A percentile compares a stretch with the other conserved stretches of the same genome.
Evolutionary conservation across 2,329 filamentous ascomycete genomes (phyloP).

Genomic region (Thelonectria blattea): DNA sequence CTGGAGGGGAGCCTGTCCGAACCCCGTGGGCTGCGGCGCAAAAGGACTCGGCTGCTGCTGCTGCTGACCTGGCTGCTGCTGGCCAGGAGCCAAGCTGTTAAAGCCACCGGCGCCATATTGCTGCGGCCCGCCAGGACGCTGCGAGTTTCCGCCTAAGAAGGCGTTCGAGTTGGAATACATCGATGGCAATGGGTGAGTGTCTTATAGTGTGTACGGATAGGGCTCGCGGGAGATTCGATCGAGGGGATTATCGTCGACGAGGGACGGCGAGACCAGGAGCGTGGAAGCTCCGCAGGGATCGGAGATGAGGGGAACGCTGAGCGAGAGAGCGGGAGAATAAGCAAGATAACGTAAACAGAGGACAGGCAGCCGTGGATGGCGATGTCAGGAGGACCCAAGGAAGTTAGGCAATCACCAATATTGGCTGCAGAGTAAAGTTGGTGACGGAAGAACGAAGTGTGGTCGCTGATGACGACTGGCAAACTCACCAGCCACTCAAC

Average conservation of each 20-base stretch:
- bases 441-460: background rate
- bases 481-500: background rate
- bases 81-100: constrained; percentile 48
- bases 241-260: constrained; percentile 15
- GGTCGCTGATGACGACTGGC: background rate
- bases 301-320: constrained; percentile 8
- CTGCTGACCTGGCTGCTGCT: constrained; percentile 46
- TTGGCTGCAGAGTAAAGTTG: background rate
- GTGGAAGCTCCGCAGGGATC: constrained; percentile 34
- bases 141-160: constrained; percentile 79
- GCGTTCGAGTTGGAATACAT: constrained; percentile 91
- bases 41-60: constrained; percentile 63
- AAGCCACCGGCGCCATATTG: constrained; percentile 56
- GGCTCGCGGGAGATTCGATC: constrained; percentile 24
- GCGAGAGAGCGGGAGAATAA: constrained; percentile 1
- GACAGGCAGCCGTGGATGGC: background rate
- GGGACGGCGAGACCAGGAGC: constrained; percentile 28
- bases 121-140: constrained; percentile 68
- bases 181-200: constrained; percentile 47
- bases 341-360: background rate
- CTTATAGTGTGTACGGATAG: too few species aligned
- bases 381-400: background rate
- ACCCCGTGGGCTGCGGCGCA: constrained; percentile 66
- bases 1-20: constrained; percentile 57
- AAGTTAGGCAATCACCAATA: constrained; percentile 12